Evolutionary conservation across 257 asterid species (phyloP).

Genomic region (Solanum microdontum): DNA sequence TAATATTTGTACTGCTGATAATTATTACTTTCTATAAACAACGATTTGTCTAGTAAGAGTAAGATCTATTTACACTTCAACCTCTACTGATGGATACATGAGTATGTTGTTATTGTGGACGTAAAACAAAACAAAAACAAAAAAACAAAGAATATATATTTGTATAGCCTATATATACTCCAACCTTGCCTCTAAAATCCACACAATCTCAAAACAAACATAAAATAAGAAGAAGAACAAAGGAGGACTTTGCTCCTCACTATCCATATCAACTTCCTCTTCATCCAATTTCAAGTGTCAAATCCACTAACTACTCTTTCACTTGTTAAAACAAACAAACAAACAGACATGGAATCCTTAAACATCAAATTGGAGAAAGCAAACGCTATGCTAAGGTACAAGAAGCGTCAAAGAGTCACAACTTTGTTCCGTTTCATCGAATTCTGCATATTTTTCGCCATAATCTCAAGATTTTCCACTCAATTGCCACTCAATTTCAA

Average conservation of each 20-base stretch:
- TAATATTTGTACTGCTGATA: too few species aligned
- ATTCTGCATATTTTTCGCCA: slow-evolving; percentile 15
- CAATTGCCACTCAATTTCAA: slow-evolving; percentile 22
- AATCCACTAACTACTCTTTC: not conserved
- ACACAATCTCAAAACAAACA: not conserved
- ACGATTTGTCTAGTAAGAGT: too few species aligned
- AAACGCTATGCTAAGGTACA: slow-evolving; percentile 12
- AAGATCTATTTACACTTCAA: too few species aligned
- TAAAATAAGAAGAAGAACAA: not conserved
- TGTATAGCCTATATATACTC: not conserved
- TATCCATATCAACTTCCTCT: not conserved
- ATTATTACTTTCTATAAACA: too few species aligned
- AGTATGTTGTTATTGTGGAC: not conserved
- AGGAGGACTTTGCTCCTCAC: not conserved
- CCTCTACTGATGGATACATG: not conserved
- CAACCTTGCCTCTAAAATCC: not conserved
- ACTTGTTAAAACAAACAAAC: not conserved
- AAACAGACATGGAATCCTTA: slow-evolving; percentile 17
- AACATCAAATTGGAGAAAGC: slow-evolving; percentile 31
- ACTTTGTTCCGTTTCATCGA: slow-evolving; percentile 26
- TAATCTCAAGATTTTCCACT: slow-evolving; percentile 26
- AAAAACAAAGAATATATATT: not conserved
- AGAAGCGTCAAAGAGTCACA: slow-evolving; percentile 10
- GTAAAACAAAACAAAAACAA: not conserved
- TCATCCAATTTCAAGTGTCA: not conserved